These are phyloP conservation scores for Dittrichia graveolens DNA, from an alignment of 129 eudicot species.

Conservation along the genomic window DNA sequence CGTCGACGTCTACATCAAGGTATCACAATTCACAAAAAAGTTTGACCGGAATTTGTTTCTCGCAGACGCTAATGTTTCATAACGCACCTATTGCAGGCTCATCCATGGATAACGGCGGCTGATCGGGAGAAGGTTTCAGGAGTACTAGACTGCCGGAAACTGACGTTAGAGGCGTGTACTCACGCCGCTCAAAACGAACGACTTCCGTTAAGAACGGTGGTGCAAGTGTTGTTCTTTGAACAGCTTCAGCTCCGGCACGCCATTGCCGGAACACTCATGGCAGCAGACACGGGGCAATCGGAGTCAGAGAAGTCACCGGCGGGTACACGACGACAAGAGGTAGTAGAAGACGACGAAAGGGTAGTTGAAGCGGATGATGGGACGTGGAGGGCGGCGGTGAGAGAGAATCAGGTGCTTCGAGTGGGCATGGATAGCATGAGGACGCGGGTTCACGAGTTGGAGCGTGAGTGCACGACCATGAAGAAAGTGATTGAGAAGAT, in stretches of 20 bases:
- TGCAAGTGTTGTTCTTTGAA: slow-evolving; percentile 91
- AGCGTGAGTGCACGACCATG: slow-evolving; percentile 88
- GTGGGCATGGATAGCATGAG: slow-evolving; percentile 93
- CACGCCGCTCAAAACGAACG: slow-evolving; percentile 99
- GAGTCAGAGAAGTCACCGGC: slow-evolving; percentile 32
- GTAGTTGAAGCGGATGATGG: slow-evolving; percentile 28
- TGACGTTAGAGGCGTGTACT: slow-evolving; percentile 95
- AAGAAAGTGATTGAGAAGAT: slow-evolving; percentile 82
- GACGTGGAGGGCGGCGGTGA: slow-evolving; percentile 78
- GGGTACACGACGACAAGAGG: slow-evolving; percentile 5
- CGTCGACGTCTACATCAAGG: slow-evolving; percentile 93
- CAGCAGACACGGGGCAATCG: slow-evolving; percentile 38
- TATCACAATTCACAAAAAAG: slow-evolving; percentile 15
- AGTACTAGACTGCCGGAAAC: slow-evolving; percentile 84
- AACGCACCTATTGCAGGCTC: slow-evolving; percentile 52
- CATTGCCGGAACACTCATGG: slow-evolving; percentile 73
- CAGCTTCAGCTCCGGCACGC: slow-evolving; percentile 98
- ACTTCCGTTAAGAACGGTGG: slow-evolving; percentile 83
- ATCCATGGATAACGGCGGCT: slow-evolving; percentile 78
- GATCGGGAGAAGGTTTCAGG: slow-evolving; percentile 85
- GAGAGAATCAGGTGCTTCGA: slow-evolving; percentile 93
- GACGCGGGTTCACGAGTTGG: slow-evolving; percentile 90
- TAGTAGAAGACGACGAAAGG: slow-evolving; percentile 30
- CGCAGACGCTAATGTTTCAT: not conserved
- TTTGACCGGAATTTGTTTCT: not conserved